Evolutionary conservation across 2,329 filamentous ascomycete species (phyloP), one percentile per base, ranked within the genome.

Genomic region (Podosphaera fusca): DNA sequence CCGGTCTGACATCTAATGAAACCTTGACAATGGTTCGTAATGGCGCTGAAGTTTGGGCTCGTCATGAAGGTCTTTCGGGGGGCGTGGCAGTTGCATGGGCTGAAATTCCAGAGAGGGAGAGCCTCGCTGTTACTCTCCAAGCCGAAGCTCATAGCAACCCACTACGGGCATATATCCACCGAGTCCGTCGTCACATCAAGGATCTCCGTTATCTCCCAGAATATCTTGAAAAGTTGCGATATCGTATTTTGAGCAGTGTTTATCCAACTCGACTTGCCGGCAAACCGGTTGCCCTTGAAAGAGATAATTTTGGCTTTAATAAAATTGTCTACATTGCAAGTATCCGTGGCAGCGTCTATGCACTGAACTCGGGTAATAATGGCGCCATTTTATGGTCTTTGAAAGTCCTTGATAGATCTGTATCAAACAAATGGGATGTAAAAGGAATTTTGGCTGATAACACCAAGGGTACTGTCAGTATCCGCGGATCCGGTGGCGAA

Each of bases 21-120:
- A 85, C 95, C 64, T 95, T 89, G 87, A 73, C 83, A 31, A 73
- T 96, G 55, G 74, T 95, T 50, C 82, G 85, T 58, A 94, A 95
- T 66, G 88, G 89, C 12, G 83, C 84, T 58, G 65, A 80, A 6
- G 80, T 79, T 45, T 98, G 92, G 92, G 77, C 77, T 50, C 80
- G 92, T 31, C 79, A 81, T 7, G 92, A 98, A 69, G 84, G 85
- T 3, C 72, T 98, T 55, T 82, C 84, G n/a, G 82, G 82, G 50
- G 81, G 80, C n/a, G 75, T 87, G 33, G 82, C 86, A 56, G 89
- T 87, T 42, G 79, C 80, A 9, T 95, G 87, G 77, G 85, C 84
- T 0, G 85, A 90, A 55, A 77, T 87, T 4, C 81, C 83, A 10
- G 80, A 83, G 62, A 77, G 78, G 14, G 84, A 89, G 66, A 77